phyloP scores from a whole-genome alignment of 441 rosid genomes.

The Populus hybrid region DNA sequence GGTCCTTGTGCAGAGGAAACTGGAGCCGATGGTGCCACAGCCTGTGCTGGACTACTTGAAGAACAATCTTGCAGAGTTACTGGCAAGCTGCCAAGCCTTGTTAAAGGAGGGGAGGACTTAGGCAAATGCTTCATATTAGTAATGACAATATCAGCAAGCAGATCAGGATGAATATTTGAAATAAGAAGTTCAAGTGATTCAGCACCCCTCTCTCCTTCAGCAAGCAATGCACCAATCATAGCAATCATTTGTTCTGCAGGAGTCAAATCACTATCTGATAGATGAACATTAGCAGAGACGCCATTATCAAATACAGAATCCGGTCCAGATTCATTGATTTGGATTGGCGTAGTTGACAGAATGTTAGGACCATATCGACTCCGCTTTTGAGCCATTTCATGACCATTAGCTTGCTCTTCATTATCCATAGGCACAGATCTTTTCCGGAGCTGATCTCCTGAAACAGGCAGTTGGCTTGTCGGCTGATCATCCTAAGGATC shows the following conservation, averaged over 20 bases:
- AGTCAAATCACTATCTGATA: conserved; percentile 64
- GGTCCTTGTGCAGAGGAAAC: conserved; percentile 42
- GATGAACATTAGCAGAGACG: conserved; percentile 39
- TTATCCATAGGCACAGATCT: conserved; percentile 65
- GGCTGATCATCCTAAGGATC: conserved; percentile 73
- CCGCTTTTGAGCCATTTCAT: conserved; percentile 66
- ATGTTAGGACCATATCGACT: conserved; percentile 45
- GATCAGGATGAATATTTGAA: conserved; percentile 93
- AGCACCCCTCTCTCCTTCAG: conserved; percentile 99
- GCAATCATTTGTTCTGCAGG: conserved; percentile 99
- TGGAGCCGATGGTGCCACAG: conserved; percentile 39
- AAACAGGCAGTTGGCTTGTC: conserved; percentile 46
- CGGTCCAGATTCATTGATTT: conserved; percentile 49
- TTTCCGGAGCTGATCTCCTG: conserved; percentile 69
- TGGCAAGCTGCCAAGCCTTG: conserved; percentile 48
- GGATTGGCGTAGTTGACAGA: conserved; percentile 37
- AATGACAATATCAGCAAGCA: conserved; percentile 98
- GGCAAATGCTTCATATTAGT: conserved; percentile 98
- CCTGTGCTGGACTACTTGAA: conserved; percentile 47
- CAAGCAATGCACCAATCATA: conserved; percentile 99
- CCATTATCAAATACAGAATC: conserved; percentile 64
- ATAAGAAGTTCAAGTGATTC: conserved; percentile 95
- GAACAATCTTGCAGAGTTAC: conserved; percentile 38
- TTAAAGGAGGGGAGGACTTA: conserved; percentile 56
- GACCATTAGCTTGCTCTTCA: conserved; percentile 59